Evolutionary conservation across 2,329 filamentous ascomycete species (phyloP).

Genomic region (Fusarium protoensiforme): DNA sequence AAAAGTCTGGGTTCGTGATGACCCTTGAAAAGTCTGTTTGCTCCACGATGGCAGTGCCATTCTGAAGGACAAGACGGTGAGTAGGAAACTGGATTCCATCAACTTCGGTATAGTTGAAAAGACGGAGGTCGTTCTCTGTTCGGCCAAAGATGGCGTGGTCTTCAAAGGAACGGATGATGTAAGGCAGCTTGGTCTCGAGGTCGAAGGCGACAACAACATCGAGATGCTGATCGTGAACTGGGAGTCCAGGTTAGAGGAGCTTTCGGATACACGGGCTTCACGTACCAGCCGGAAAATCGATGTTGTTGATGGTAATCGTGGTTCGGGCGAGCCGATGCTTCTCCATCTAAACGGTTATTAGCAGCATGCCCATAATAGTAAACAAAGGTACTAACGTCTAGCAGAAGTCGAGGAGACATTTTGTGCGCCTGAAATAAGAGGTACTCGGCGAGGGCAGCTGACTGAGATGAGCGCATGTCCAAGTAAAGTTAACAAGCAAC

Average conservation of each 20-base stretch:
- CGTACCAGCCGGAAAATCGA: not conserved
- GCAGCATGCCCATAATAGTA: not conserved
- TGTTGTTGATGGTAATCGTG: not conserved
- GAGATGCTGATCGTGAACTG: not conserved
- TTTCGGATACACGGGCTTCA: not conserved
- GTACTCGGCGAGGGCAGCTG: not conserved
- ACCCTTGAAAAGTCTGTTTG: not conserved
- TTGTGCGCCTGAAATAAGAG: not conserved
- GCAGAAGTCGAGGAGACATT: not conserved
- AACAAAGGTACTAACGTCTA: not conserved
- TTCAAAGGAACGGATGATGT: not conserved
- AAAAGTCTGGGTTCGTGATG: not conserved
- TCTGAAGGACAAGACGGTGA: slow-evolving; percentile 1
- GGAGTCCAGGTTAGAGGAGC: not conserved
- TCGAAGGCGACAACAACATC: not conserved
- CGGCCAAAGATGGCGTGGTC: slow-evolving; percentile 13
- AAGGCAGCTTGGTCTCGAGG: not conserved
- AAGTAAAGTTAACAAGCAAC: not conserved
- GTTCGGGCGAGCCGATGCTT: not conserved
- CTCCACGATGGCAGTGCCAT: not conserved
- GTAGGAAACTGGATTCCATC: slow-evolving; percentile 12
- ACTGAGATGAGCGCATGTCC: not conserved
- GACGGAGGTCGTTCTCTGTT: slow-evolving; percentile 15
- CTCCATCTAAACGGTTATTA: not conserved
- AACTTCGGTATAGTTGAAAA: slow-evolving; percentile 17